Conservation (phyloP, 2,329 filamentous ascomycete genomes). For the Xylariaceae sp. region DNA sequence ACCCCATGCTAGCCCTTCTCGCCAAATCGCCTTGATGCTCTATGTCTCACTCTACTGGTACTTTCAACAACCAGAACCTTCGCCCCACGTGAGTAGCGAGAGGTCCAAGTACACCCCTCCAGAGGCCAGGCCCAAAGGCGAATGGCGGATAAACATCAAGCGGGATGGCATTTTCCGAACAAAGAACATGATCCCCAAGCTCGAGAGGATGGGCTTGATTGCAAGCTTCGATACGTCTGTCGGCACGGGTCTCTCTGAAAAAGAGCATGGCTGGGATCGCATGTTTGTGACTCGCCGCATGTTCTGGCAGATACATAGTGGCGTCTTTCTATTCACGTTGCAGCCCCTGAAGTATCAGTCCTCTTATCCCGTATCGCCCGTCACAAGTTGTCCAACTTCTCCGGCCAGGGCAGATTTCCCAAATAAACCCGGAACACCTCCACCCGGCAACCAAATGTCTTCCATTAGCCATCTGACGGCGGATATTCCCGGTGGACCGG, state of each 20-base stretch:
- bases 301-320: constrained; percentile 91
- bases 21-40: constrained; percentile 94
- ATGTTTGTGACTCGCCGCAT: constrained; percentile 80
- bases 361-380: constrained; percentile 50
- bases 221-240: constrained; percentile 73
- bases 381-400: constrained; percentile 52
- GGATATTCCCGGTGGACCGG: constrained; percentile 40
- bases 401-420: constrained; percentile 39
- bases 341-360: constrained; percentile 51
- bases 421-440: constrained; percentile 22
- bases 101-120: constrained; percentile 65
- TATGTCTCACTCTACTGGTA: constrained; percentile 97
- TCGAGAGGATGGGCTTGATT: constrained; percentile 90
- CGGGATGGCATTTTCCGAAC: constrained; percentile 85
- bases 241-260: constrained; percentile 61
- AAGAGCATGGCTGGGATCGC: constrained; percentile 65
- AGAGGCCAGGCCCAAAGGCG: constrained; percentile 71
- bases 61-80: constrained; percentile 81
- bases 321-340: constrained; percentile 84
- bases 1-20: constrained; percentile 73
- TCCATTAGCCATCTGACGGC: constrained; percentile 25
- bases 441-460: constrained; percentile 18
- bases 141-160: constrained; percentile 84
- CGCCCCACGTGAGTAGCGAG: constrained; percentile 59
- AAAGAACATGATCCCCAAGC: constrained; percentile 79